Conservation (phyloP, 257 asterid species). For the Solanum gandarillasii region DNA sequence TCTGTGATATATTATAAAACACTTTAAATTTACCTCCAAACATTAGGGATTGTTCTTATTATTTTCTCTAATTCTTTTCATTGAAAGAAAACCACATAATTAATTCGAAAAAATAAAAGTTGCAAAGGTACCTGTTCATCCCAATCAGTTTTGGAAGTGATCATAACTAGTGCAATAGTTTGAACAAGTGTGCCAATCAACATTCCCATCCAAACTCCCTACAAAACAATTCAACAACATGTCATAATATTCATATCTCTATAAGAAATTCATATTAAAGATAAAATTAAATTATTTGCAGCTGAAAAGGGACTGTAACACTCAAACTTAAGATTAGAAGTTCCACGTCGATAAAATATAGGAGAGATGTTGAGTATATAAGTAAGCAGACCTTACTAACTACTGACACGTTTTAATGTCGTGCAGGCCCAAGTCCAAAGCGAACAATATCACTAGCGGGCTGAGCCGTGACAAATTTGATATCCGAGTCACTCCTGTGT, state of each 20-base stretch:
- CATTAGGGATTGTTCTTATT: too few relatives aligned
- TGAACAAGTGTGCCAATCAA: conserved; percentile 42
- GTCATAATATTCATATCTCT: too few relatives aligned
- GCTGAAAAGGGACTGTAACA: background rate
- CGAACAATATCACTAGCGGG: background rate
- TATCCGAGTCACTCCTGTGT: too few relatives aligned
- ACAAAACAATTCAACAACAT: background rate
- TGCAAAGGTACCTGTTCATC: conserved; percentile 28
- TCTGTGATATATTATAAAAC: too few relatives aligned
- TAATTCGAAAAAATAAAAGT: too few relatives aligned
- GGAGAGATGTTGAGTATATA: too few relatives aligned
- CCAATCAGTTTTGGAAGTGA: conserved; percentile 52
- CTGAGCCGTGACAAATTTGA: background rate
- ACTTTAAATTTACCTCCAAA: too few relatives aligned
- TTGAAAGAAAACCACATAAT: background rate
- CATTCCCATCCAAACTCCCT: conserved; percentile 83
- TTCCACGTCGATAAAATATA: too few relatives aligned
- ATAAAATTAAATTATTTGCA: too few relatives aligned
- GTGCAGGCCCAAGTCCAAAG: accelerated
- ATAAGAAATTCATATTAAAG: background rate
- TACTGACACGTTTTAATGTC: background rate
- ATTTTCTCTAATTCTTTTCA: too few relatives aligned
- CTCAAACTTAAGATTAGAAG: background rate
- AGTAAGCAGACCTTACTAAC: background rate
- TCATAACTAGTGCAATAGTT: conserved; percentile 25